phyloP scores from a whole-genome alignment of 2,329 filamentous ascomycete species.

The Mycogone perniciosa region DNA sequence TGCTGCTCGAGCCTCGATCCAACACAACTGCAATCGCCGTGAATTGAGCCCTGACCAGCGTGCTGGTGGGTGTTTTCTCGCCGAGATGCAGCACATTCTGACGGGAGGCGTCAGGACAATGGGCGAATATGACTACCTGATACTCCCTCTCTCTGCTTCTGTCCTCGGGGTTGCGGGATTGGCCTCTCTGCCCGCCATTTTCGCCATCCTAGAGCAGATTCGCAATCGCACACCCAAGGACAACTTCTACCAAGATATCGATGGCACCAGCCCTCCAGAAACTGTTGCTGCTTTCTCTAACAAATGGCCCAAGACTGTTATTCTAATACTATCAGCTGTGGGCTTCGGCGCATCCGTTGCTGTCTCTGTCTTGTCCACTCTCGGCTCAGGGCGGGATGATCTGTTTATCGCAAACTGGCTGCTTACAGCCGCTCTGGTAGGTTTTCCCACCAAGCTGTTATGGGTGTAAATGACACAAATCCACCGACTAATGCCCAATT shows the following conservation, averaged over 20 bases:
- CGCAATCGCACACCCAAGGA: constrained; percentile 32
- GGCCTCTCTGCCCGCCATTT: constrained; percentile 32
- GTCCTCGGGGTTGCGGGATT: constrained; percentile 31
- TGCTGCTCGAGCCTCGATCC: background rate
- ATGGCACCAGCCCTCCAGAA: constrained; percentile 62
- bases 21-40: background rate
- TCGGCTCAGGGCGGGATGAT: constrained; percentile 28
- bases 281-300: constrained; percentile 57
- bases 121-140: constrained; percentile 3
- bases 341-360: constrained; percentile 53
- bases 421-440: constrained; percentile 56
- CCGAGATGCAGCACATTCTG: constrained; percentile 7
- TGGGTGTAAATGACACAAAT: background rate
- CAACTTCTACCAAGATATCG: constrained; percentile 58
- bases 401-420: constrained; percentile 54
- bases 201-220: constrained; percentile 29
- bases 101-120: background rate
- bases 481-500: background rate
- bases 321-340: constrained; percentile 46
- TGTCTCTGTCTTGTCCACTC: constrained; percentile 46
- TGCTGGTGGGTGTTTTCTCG: constrained; percentile 5
- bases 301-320: constrained; percentile 47
- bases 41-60: constrained; percentile 6
- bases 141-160: constrained; percentile 25
- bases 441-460: constrained; percentile 21